Base-by-base conservation (phyloP, 257 asterid species). In the Forsythia viridissima region DNA sequence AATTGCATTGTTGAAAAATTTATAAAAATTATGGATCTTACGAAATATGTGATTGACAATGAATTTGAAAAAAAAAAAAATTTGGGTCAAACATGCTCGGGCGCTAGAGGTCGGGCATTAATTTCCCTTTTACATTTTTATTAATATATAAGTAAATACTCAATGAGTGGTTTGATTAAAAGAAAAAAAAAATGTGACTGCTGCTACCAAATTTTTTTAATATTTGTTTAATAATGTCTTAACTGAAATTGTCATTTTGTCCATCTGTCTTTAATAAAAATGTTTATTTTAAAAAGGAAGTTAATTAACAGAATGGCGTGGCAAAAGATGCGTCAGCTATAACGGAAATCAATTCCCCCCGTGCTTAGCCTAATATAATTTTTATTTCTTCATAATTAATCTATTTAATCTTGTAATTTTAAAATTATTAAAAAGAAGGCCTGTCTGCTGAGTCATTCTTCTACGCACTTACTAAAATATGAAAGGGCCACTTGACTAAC, bases 261-360 rank as follows among this genome's bases (percentile, higher is more conserved):
- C 12, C 39, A 24, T 4, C 70, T 63, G 70, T 63, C 70, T 63
- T 24, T 8, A 1, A 10, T n/a, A 24, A 30, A 63, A 20, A 52
- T 59, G 15, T 20, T 63, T 63, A 63, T 21, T 24, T 63, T 24
- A n/a, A 11, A 6, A 24, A 4, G 76, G 21, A 18, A 8, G 78
- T 74, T 74, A 74, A 55, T 20, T 74, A 57, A n/a, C 59, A 65
- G 24, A 65, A 65, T 76, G 61, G 73, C 48, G 66, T 38, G 76
- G 75, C 69, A 38, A 51, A 51, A 4, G 41, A 20, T 51, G 43
- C 80, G 59, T 52, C 59, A 77, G 30, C 42, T 20, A 11, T 41
- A 63, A 41, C 8, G 2, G 68, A 15, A 77, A 34, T 44, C 15
- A 30, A 42, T 63, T 63, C 18, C 39, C 59, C 70, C 70, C 70